These are phyloP conservation scores for Toxicodendron radicans DNA, from an alignment of 345 rosid species.

Conservation along the genomic window DNA sequence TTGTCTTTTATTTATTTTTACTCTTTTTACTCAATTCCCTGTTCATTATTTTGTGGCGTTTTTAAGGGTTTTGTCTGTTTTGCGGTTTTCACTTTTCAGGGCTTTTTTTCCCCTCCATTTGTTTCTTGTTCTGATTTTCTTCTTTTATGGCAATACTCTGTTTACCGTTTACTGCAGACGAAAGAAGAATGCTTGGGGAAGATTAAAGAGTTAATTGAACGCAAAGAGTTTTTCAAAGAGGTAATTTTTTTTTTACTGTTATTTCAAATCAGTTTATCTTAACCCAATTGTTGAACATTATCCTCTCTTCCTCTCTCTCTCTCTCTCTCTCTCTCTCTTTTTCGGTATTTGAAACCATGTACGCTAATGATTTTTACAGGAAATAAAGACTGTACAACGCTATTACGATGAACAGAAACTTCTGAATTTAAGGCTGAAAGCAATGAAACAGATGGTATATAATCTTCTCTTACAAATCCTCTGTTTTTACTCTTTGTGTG, in stretches of 20 bases:
- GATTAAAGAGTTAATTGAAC: background rate
- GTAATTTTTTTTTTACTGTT: slow-evolving; percentile 5
- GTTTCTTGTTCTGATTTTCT: background rate
- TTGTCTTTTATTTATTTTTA: too few relatives aligned
- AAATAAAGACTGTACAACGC: slow-evolving; percentile 15
- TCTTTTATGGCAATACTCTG: background rate
- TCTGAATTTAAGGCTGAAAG: slow-evolving; percentile 24
- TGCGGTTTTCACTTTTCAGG: background rate
- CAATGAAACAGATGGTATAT: slow-evolving; percentile 30
- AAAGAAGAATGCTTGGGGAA: slow-evolving; percentile 24
- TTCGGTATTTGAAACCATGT: background rate
- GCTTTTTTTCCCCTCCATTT: background rate
- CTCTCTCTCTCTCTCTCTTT: background rate
- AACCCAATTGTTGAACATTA: too few relatives aligned
- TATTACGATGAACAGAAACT: slow-evolving; percentile 14
- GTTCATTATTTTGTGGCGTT: background rate
- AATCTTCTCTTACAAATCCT: background rate
- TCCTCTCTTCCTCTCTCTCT: background rate
- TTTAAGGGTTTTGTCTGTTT: background rate
- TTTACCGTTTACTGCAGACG: slow-evolving; percentile 29
- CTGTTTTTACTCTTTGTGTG: background rate
- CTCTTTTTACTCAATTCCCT: background rate
- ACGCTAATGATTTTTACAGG: slow-evolving; percentile 24
- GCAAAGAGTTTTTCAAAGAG: slow-evolving; percentile 18
- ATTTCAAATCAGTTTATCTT: too few relatives aligned